Conservation (phyloP, 352 stramenopile genomes). For the Pythium aphanidermatum region DNA sequence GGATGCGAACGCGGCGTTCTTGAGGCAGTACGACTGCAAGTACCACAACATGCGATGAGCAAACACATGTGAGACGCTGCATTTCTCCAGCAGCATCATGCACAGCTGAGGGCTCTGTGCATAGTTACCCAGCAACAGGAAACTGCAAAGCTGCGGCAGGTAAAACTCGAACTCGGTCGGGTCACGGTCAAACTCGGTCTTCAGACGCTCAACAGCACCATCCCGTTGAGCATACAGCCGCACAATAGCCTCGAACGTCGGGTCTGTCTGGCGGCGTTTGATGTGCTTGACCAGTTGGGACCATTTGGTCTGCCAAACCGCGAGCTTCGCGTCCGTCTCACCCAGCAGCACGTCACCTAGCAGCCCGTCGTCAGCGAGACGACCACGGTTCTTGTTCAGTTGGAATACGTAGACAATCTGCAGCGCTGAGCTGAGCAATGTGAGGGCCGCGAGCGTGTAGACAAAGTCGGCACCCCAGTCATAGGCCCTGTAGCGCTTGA, state of each 20-base stretch:
- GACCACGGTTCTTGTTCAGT: conserved; percentile 66
- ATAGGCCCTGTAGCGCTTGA: conserved; percentile 35
- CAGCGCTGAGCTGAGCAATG: conserved; percentile 42
- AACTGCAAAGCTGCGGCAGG: conserved; percentile 77
- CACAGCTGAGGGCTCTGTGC: conserved; percentile 56
- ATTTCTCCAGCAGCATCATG: conserved; percentile 70
- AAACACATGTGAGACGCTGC: conserved; percentile 78
- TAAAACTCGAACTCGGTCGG: conserved; percentile 80
- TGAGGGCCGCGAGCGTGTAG: conserved; percentile 38
- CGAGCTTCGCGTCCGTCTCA: conserved; percentile 29
- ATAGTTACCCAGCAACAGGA: conserved; percentile 68
- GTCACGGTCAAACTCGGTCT: conserved; percentile 42
- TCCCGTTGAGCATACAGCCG: conserved; percentile 80
- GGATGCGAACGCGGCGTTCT: conserved; percentile 49
- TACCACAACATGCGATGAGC: conserved; percentile 85
- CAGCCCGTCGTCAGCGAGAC: conserved; percentile 51
- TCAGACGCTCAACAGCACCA: conserved; percentile 47
- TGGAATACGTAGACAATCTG: conserved; percentile 74
- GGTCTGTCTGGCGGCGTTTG: conserved; percentile 47
- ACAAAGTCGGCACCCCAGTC: conserved; percentile 52
- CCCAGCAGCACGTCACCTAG: conserved; percentile 57
- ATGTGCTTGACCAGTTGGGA: conserved; percentile 66
- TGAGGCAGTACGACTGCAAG: conserved; percentile 69
- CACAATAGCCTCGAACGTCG: conserved; percentile 79
- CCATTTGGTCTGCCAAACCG: conserved; percentile 70